Evolutionary conservation across 2,329 filamentous ascomycete genomes (phyloP).

Genomic region (Aureobasidium sp.): DNA sequence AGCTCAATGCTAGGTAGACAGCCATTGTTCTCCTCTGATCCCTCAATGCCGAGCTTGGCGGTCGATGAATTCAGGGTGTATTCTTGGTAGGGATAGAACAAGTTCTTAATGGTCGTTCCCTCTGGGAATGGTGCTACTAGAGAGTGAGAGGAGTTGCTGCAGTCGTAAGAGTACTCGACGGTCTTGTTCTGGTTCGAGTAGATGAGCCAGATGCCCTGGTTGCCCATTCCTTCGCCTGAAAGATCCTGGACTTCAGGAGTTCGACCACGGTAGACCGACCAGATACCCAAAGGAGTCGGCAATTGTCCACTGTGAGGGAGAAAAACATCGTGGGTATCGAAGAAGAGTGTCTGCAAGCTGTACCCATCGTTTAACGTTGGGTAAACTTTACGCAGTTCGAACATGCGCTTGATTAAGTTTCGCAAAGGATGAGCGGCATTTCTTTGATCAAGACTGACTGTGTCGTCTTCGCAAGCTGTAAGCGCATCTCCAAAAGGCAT

Average conservation of each 20-base stretch:
- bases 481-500: slow-evolving; percentile 51
- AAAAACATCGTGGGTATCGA: slow-evolving; percentile 45
- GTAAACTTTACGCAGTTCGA: slow-evolving; percentile 50
- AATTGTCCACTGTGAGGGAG: slow-evolving; percentile 47
- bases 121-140: slow-evolving; percentile 51
- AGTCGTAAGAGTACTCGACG: slow-evolving; percentile 52
- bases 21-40: slow-evolving; percentile 45
- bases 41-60: slow-evolving; percentile 41
- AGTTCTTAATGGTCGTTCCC: slow-evolving; percentile 52
- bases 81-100: slow-evolving; percentile 54
- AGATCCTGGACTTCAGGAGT: slow-evolving; percentile 38
- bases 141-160: slow-evolving; percentile 39
- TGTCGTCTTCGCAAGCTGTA: slow-evolving; percentile 50
- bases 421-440: slow-evolving; percentile 56
- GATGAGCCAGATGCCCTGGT: slow-evolving; percentile 43
- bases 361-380: slow-evolving; percentile 55
- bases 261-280: slow-evolving; percentile 51
- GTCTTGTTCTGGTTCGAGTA: slow-evolving; percentile 46
- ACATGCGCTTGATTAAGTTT: slow-evolving; percentile 57
- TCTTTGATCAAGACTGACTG: slow-evolving; percentile 53
- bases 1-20: slow-evolving; percentile 50
- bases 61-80: slow-evolving; percentile 43
- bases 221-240: slow-evolving; percentile 36
- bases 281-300: slow-evolving; percentile 53
- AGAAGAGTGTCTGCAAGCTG: slow-evolving; percentile 49